Conservation (phyloP, 2,329 filamentous ascomycete genomes). For the Cladosporium sp. region DNA sequence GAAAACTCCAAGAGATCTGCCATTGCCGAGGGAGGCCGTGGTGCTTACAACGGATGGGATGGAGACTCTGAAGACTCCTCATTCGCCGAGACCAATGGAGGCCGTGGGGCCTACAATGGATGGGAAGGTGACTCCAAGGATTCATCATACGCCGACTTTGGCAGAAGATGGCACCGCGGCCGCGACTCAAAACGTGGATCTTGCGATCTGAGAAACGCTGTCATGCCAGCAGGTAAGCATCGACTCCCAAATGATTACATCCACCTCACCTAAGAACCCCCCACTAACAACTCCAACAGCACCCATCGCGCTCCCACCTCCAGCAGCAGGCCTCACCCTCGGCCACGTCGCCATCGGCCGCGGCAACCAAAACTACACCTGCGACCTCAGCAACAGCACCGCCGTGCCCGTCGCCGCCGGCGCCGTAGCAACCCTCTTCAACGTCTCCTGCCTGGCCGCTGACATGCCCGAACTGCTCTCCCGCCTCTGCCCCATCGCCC, state of each 20-base stretch:
- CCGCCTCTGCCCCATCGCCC: conserved; percentile 64
- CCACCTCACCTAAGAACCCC: background rate
- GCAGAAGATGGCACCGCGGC: conserved; percentile 21
- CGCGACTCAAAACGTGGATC: conserved; percentile 20
- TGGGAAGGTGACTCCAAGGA: conserved; percentile 5
- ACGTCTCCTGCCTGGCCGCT: conserved; percentile 76
- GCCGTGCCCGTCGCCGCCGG: conserved; percentile 66
- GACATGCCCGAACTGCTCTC: conserved; percentile 66
- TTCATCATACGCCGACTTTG: conserved; percentile 23
- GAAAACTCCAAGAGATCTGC: background rate
- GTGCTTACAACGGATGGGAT: background rate
- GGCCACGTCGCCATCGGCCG: conserved; percentile 82
- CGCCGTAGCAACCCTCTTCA: conserved; percentile 82
- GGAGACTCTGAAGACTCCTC: background rate
- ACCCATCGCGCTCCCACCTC: conserved; percentile 57
- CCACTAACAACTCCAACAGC: conserved; percentile 23
- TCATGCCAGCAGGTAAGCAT: conserved; percentile 26
- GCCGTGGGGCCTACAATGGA: background rate
- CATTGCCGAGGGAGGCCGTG: too few relatives aligned
- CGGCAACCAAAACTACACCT: conserved; percentile 94
- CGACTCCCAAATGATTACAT: background rate
- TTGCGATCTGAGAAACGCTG: conserved; percentile 26
- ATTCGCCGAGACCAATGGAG: conserved; percentile 11
- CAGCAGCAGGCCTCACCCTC: conserved; percentile 61
- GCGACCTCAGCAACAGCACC: conserved; percentile 57